Conservation (phyloP, 2,329 filamentous ascomycete genomes). For the Nemania sp. region DNA sequence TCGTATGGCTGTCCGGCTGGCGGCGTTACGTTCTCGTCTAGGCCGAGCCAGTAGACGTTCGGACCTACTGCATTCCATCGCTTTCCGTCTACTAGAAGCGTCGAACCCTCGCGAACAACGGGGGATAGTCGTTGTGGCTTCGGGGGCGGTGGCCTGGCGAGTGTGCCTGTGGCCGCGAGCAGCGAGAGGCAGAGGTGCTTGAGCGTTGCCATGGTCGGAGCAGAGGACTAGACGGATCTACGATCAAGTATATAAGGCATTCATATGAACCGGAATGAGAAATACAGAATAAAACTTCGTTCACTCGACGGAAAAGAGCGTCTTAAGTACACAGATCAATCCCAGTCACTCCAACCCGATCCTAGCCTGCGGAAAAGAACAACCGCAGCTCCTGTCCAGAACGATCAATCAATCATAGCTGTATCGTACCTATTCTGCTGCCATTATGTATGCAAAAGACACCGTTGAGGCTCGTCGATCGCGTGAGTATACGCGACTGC, state of each 20-base stretch:
- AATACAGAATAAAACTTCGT: neutral
- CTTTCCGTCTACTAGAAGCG: slow-evolving; percentile 43
- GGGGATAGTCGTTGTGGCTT: slow-evolving; percentile 28
- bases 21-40: slow-evolving; percentile 54
- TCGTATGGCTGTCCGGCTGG: slow-evolving; percentile 50
- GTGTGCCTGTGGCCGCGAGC: slow-evolving; percentile 17
- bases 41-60: slow-evolving; percentile 56
- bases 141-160: slow-evolving; percentile 19
- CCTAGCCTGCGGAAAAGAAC: slow-evolving; percentile 5
- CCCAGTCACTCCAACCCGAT: neutral
- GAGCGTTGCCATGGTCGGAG: slow-evolving; percentile 15
- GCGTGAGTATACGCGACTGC: neutral
- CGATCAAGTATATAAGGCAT: too few species aligned
- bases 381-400: neutral
- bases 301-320: neutral
- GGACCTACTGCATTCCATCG: slow-evolving; percentile 50
- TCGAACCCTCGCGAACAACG: slow-evolving; percentile 43
- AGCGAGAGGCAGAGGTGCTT: slow-evolving; percentile 27
- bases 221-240: too few species aligned
- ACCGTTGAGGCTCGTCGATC: slow-evolving; percentile 11
- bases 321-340: neutral
- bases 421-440: neutral
- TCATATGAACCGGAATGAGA: neutral
- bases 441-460: neutral
- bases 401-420: neutral